Conservation (phyloP, 495 filamentous ascomycete species). For the Jackrogersella multiformis region DNA sequence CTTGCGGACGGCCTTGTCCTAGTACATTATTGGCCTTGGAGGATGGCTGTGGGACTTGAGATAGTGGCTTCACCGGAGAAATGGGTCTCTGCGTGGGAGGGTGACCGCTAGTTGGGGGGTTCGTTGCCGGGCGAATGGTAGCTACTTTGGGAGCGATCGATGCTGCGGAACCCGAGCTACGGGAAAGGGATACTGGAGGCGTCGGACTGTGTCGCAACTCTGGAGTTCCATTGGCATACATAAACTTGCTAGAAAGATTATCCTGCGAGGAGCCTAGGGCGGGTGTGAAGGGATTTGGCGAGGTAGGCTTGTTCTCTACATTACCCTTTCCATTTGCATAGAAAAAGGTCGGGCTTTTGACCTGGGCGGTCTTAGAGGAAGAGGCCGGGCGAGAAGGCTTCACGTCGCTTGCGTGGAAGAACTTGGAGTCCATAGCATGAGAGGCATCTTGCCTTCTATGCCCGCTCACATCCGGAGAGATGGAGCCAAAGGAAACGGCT, state of each 20-base stretch:
- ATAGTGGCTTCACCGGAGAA: conserved; percentile 55
- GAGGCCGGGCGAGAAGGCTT: conserved; percentile 55
- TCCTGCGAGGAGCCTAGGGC: conserved; percentile 47
- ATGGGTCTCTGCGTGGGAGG: conserved; percentile 48
- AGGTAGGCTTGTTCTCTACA: conserved; percentile 38
- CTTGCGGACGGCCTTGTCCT: conserved; percentile 16
- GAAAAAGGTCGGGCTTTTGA: conserved; percentile 64
- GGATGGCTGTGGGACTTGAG: conserved; percentile 39
- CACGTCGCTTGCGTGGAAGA: conserved; percentile 81
- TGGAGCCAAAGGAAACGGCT: conserved; percentile 48
- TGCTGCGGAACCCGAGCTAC: conserved; percentile 52
- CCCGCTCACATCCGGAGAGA: conserved; percentile 35
- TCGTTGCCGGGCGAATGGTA: conserved; percentile 39
- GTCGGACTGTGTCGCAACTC: conserved; percentile 50
- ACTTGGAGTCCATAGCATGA: conserved; percentile 63
- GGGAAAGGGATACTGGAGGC: conserved; percentile 42
- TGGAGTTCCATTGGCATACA: conserved; percentile 73
- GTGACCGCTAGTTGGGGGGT: conserved; percentile 35
- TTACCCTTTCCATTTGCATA: conserved; percentile 61
- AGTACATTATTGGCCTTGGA: conserved; percentile 21
- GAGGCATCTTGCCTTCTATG: conserved; percentile 25
- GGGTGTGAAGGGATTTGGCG: conserved; percentile 48
- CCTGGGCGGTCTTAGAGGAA: conserved; percentile 37
- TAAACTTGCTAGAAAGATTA: conserved; percentile 68
- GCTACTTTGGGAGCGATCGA: conserved; percentile 53